Evolutionary conservation across 352 stramenopile species (phyloP).

Genomic region (Pythium sp.): DNA sequence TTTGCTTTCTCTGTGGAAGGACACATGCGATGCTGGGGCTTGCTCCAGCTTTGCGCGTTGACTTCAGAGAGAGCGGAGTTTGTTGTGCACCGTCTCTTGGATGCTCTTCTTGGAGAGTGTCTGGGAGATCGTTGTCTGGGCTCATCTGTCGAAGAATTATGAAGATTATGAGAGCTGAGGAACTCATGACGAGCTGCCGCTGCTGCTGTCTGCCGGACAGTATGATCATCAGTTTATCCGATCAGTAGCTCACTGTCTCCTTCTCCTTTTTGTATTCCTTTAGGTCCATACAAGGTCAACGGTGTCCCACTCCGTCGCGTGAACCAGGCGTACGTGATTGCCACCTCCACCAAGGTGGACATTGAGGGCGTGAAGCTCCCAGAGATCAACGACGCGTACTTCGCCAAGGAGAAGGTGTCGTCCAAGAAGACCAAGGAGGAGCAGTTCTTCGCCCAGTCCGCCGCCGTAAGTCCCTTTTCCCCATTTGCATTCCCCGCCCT

Average conservation of each 20-base stretch:
- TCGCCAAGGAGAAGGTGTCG: constrained; percentile 90
- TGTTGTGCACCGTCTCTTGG: constrained; percentile 1
- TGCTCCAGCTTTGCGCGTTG: constrained; percentile 12
- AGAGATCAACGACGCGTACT: constrained; percentile 96
- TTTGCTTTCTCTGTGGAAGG: constrained; percentile 3
- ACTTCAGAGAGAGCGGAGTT: not conserved
- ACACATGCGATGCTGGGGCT: constrained; percentile 7
- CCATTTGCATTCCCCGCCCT: not conserved
- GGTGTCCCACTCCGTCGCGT: constrained; percentile 97
- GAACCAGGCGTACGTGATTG: constrained; percentile 99
- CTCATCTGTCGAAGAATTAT: constrained; percentile 50
- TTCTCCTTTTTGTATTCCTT: not conserved
- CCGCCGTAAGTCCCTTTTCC: constrained; percentile 47
- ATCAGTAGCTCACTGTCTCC: not conserved
- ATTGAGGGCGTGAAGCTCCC: constrained; percentile 91
- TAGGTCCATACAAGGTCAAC: constrained; percentile 99
- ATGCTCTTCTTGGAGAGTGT: not conserved
- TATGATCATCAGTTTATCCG: not conserved
- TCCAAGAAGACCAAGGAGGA: constrained; percentile 94
- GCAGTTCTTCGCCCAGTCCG: constrained; percentile 96
- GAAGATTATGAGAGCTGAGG: constrained; percentile 90
- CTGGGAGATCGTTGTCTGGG: constrained; percentile 13
- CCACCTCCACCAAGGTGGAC: constrained; percentile 97
- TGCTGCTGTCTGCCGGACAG: not conserved
- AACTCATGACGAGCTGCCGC: constrained; percentile 24